A percentile compares a stretch with the other conserved stretches of the same genome.
Evolutionary conservation across 495 filamentous ascomycete genomes (phyloP).

Genomic region (Ramalina intermedia): DNA sequence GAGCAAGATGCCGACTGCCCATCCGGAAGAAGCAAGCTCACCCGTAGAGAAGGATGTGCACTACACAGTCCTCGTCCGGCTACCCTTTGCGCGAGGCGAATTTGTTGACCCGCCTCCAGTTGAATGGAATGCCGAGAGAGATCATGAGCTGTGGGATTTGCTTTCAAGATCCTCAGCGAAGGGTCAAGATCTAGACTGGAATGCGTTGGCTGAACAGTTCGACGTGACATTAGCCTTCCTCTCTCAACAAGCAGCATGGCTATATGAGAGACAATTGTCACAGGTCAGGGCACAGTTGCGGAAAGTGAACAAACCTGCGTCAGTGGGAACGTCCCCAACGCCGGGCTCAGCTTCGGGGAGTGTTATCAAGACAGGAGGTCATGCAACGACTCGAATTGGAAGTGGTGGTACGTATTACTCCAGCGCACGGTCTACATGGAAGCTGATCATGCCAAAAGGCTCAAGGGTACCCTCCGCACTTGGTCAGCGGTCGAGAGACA

Average conservation of each 20-base stretch:
- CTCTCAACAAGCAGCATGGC: conserved; percentile 86
- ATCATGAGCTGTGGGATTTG: conserved; percentile 77
- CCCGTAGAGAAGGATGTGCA: neutral
- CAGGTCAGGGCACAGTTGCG: conserved; percentile 85
- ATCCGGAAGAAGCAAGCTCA: too few relatives aligned
- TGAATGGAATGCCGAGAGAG: conserved; percentile 66
- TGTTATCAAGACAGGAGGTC: conserved; percentile 31
- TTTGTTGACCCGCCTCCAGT: conserved; percentile 84
- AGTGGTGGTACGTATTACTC: conserved; percentile 35
- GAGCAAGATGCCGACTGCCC: neutral
- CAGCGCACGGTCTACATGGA: neutral
- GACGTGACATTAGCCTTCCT: conserved; percentile 76
- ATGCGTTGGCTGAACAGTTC: conserved; percentile 37
- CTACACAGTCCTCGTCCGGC: conserved; percentile 63
- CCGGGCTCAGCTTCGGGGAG: conserved; percentile 37
- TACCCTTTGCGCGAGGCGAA: conserved; percentile 73
- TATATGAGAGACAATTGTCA: conserved; percentile 79
- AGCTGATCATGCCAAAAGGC: conserved; percentile 24
- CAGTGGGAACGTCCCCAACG: conserved; percentile 29
- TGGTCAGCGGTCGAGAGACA: conserved; percentile 47
- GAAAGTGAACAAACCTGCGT: conserved; percentile 44
- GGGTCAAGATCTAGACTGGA: conserved; percentile 72
- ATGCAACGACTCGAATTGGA: conserved; percentile 42
- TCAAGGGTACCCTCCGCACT: conserved; percentile 44
- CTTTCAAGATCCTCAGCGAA: conserved; percentile 57